Evolutionary conservation across 306 rosid genomes (phyloP).

Genomic region (Echinosophora koreensis): DNA sequence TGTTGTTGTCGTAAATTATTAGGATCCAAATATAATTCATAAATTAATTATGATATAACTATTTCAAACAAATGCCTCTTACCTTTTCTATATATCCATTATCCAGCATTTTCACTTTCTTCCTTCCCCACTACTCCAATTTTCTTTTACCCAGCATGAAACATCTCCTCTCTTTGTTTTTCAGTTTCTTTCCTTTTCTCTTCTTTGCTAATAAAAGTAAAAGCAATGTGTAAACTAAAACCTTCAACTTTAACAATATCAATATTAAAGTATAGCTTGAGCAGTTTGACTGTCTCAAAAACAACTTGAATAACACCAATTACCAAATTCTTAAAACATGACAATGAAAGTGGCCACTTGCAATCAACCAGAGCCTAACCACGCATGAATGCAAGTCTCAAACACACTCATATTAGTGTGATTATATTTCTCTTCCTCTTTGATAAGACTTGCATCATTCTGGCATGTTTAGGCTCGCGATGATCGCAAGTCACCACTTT

Average conservation of each 20-base stretch:
- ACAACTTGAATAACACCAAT: background rate
- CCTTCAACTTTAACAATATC: background rate
- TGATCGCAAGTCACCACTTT: background rate
- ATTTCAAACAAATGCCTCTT: no score
- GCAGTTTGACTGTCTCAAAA: background rate
- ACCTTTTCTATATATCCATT: no score
- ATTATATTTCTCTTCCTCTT: background rate
- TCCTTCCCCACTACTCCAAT: background rate
- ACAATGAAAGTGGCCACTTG: background rate
- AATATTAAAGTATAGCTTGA: conserved; percentile 1
- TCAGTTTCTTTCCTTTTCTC: background rate
- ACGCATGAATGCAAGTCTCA: background rate
- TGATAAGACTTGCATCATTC: background rate
- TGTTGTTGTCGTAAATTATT: no score
- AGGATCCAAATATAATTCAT: no score
- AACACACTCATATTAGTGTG: background rate
- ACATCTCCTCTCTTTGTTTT: no score
- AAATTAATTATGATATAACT: no score
- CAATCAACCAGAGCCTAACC: background rate
- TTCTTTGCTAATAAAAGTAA: background rate
- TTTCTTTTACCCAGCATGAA: background rate
- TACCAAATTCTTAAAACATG: conserved; percentile 21
- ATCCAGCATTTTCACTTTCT: no score
- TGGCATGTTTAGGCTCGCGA: background rate
- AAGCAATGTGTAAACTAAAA: background rate